Percentiles rank a stretch among this genome's conserved stretches.
Evolutionary conservation across 306 rosid genomes (phyloP).

Genomic region (Citrullus colocynthis): DNA sequence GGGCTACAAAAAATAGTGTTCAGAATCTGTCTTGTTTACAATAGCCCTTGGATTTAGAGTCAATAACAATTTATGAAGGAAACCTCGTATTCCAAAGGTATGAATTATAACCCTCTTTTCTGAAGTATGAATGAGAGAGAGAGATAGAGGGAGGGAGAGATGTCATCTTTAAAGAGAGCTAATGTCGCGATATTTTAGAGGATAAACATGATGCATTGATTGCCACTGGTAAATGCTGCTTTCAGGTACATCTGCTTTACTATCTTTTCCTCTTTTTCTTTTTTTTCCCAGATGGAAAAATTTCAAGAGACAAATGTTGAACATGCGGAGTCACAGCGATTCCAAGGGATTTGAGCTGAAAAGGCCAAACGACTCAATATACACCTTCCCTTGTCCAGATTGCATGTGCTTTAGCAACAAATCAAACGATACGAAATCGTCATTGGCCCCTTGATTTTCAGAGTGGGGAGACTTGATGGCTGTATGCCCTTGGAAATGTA

Average conservation of each 20-base stretch:
- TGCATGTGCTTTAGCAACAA: constrained; percentile 82
- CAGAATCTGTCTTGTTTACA: not conserved
- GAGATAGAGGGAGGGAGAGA: not conserved
- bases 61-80: not conserved
- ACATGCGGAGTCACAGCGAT: constrained; percentile 79
- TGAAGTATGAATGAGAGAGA: not conserved
- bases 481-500: constrained; percentile 15
- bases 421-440: constrained; percentile 39
- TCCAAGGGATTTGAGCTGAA: constrained; percentile 82
- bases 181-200: not conserved
- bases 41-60: not conserved
- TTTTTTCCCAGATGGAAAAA: constrained; percentile 62
- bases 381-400: constrained; percentile 95
- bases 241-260: not conserved
- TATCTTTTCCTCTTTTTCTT: constrained; percentile 12
- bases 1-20: not conserved
- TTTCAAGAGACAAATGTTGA: constrained; percentile 75
- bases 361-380: constrained; percentile 83
- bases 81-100: not conserved
- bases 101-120: not conserved
- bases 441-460: constrained; percentile 40
- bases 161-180: not conserved
- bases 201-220: not conserved
- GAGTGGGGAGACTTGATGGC: not conserved
- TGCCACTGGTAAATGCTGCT: not conserved